phyloP scores from a whole-genome alignment of 106 monocot genomes.

The Gastrodia elata region DNA sequence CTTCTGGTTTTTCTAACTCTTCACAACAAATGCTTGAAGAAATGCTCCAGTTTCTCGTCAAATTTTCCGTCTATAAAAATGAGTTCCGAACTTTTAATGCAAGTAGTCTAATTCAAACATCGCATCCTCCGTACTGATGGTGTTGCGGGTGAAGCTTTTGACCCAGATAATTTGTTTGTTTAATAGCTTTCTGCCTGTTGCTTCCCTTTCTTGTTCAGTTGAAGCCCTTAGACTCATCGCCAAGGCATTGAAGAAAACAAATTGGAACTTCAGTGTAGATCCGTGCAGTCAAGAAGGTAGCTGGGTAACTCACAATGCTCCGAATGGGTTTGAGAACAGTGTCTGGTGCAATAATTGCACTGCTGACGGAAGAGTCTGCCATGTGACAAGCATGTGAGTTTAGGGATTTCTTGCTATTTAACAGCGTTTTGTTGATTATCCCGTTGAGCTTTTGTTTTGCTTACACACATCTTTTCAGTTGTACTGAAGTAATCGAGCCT shows the following conservation, averaged over 20 bases:
- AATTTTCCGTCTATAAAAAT: background rate
- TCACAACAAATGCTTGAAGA: background rate
- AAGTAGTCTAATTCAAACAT: too few species aligned
- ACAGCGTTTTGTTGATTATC: background rate
- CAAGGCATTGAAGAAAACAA: conserved; percentile 23
- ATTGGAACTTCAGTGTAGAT: conserved; percentile 64
- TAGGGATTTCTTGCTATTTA: background rate
- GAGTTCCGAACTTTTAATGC: too few species aligned
- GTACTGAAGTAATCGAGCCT: background rate
- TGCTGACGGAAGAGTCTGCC: conserved; percentile 6
- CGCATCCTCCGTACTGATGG: too few species aligned
- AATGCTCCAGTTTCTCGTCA: background rate
- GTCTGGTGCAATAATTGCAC: conserved; percentile 27
- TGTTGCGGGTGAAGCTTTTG: too few species aligned
- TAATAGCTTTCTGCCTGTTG: too few species aligned
- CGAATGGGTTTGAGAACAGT: conserved; percentile 22
- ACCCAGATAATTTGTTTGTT: too few species aligned
- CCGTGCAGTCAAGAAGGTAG: conserved; percentile 40
- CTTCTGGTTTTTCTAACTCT: background rate
- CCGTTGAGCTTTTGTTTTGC: background rate
- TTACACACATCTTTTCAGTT: background rate
- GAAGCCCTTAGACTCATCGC: conserved; percentile 31
- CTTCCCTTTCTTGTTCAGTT: conserved; percentile 23
- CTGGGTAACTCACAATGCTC: conserved; percentile 24
- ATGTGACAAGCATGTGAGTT: conserved; percentile 12